Percentiles rank a stretch among this genome's conserved stretches.
Conservation (phyloP, 2,329 filamentous ascomycete species). For the Myriosclerotinia duriaeana region DNA sequence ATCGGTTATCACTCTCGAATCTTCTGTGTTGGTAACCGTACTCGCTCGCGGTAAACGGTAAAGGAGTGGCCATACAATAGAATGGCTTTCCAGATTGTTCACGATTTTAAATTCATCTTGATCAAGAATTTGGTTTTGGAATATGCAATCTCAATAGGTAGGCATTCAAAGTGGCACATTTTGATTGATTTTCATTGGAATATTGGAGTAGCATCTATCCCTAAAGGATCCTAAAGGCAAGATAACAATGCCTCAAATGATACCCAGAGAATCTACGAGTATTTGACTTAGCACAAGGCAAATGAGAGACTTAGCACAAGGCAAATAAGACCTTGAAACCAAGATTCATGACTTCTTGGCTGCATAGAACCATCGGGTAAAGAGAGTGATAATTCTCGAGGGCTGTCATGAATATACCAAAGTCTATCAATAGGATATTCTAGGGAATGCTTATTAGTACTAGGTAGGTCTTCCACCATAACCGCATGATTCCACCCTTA, state of each 20-base stretch:
- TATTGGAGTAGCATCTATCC: not conserved
- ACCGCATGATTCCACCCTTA: not conserved
- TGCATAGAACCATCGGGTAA: not conserved
- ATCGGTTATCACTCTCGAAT: constrained; percentile 25
- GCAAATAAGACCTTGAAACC: not conserved
- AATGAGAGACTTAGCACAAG: not conserved
- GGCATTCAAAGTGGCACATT: not conserved
- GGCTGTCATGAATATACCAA: not conserved
- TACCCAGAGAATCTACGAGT: too few relatives aligned
- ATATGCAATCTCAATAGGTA: not conserved
- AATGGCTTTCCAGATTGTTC: not conserved
- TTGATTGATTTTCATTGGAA: not conserved
- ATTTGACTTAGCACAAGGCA: too few relatives aligned
- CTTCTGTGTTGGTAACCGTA: not conserved
- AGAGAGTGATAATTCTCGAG: not conserved
- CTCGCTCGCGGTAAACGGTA: too few relatives aligned
- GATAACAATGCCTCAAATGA: too few relatives aligned
- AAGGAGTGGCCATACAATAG: too few relatives aligned
- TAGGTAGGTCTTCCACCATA: not conserved
- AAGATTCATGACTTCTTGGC: too few relatives aligned
- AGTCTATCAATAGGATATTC: not conserved
- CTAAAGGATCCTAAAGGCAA: too few relatives aligned
- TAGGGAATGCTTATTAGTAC: not conserved
- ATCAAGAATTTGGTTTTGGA: too few relatives aligned
- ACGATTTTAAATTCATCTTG: not conserved